Conservation (phyloP, 2,329 filamentous ascomycete genomes). For the Neofusicoccum parvum region DNA sequence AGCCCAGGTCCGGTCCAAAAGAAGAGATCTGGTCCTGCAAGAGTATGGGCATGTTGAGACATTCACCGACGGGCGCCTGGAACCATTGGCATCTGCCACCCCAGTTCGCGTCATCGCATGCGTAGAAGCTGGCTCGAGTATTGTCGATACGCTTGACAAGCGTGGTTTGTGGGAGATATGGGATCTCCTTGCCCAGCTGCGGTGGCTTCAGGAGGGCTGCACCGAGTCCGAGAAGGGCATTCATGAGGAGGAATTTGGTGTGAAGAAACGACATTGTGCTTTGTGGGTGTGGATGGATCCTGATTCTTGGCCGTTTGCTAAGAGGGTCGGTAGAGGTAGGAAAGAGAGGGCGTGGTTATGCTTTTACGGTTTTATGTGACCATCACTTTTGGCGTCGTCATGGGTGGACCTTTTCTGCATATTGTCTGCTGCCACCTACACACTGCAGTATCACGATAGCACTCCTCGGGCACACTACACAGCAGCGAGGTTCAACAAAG, state of each 20-base stretch:
- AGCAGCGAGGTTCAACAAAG: no score
- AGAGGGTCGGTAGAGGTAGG: no score
- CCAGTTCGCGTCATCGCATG: background rate
- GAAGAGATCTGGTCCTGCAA: background rate
- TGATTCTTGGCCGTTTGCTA: no score
- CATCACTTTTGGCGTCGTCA: no score
- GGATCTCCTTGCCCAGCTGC: background rate
- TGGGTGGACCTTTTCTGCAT: no score
- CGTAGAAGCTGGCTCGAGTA: background rate
- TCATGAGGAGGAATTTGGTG: background rate
- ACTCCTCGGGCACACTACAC: no score
- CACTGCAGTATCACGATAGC: no score
- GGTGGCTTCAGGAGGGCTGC: background rate
- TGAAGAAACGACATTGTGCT: background rate
- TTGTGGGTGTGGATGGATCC: background rate
- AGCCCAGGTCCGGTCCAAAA: background rate
- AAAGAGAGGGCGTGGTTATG: no score
- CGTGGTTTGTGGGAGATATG: background rate
- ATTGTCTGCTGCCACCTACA: no score
- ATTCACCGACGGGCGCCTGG: background rate
- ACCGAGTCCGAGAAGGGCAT: background rate
- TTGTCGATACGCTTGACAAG: background rate
- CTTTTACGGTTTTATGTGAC: no score
- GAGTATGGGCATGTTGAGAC: background rate
- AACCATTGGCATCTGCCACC: slow-evolving; percentile 1